Percentiles rank a stretch among this genome's conserved stretches.
Conservation (phyloP, 23 red algal species). For the Gracilaria gracilis region DNA sequence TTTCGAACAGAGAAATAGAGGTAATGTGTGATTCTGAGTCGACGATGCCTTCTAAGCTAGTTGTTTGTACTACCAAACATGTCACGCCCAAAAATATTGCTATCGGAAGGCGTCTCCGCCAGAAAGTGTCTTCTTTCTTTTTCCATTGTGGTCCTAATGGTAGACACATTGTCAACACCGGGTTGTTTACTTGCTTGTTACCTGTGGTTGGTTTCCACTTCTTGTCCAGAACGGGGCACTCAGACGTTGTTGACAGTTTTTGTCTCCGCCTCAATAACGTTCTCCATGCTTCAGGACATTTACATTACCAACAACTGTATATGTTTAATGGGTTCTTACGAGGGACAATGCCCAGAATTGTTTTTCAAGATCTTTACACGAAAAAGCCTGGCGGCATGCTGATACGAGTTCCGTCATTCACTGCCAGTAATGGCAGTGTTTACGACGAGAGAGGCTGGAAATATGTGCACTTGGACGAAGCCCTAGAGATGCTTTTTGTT, state of each 20-base stretch:
- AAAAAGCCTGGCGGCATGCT: neutral
- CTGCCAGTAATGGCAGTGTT: neutral
- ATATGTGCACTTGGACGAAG: neutral
- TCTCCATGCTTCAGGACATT: neutral
- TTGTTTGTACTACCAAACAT: too few relatives aligned
- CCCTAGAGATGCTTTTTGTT: neutral
- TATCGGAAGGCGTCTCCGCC: too few relatives aligned
- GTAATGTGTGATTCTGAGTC: too few relatives aligned
- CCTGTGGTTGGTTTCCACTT: slow-evolving; percentile 13
- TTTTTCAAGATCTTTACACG: neutral
- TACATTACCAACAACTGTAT: slow-evolving; percentile 27
- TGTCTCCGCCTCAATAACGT: slow-evolving; percentile 17
- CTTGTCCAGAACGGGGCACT: neutral
- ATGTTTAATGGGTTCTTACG: slow-evolving; percentile 16
- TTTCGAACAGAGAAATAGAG: too few relatives aligned
- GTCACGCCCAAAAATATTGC: too few relatives aligned
- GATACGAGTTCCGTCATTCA: neutral
- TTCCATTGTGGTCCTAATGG: neutral
- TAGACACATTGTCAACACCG: neutral
- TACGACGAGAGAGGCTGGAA: neutral
- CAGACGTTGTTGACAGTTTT: slow-evolving; percentile 5
- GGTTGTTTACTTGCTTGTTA: neutral
- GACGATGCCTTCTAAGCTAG: too few relatives aligned
- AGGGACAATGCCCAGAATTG: neutral
- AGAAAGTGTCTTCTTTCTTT: too few relatives aligned